Evolutionary conservation across 768 basidiomycete genomes (phyloP), one percentile per base, ranked within the genome.

Genomic region (Lepiota brunneoincarnata): DNA sequence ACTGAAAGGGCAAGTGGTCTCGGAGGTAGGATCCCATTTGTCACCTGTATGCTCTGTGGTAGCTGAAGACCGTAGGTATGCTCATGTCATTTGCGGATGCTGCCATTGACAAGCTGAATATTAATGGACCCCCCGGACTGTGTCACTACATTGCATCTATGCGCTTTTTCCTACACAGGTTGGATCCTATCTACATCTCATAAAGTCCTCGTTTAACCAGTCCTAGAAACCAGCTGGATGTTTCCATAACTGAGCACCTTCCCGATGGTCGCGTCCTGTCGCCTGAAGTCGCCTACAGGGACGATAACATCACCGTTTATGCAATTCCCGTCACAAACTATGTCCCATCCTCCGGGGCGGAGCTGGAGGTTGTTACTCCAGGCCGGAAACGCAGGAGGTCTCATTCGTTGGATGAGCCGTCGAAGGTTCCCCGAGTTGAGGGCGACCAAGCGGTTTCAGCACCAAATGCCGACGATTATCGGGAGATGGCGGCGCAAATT

Each of bases 1-100:
- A 78, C 83, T 12, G 80, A 87, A 54, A 77, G 86, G 57, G 73
- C 77, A 12, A 80, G 81, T 52, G 94, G 94, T 9, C 69, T 96
- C 43, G 74, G 89, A 58, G 92, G 93, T 91, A 61, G 48, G 76
- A 31, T 45, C n/a, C 55, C 23, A n/a, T 38, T 24, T 4, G 36
- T 20, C 34, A 41, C 38, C 21, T 37, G 38, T 12, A 17, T 15
- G 17, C 48, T 14, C 6, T 41, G 24, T 45, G 49, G 41, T 44
- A 38, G 28, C 9, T 11, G 43, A 31, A 31, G 12, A 11, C 17
- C 46, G 24, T 59, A 90, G 93, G 92, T 0, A 64, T 92, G 9
- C 55, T 92, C 18, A 90, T 95, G 90, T 82, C 83, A 1, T 74
- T 88, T 54, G 90, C 90, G 14, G 94, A 96, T 70, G 78, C 79